Conservation (phyloP, 164 flowering plant genomes). For the Buxus sempervirens region DNA sequence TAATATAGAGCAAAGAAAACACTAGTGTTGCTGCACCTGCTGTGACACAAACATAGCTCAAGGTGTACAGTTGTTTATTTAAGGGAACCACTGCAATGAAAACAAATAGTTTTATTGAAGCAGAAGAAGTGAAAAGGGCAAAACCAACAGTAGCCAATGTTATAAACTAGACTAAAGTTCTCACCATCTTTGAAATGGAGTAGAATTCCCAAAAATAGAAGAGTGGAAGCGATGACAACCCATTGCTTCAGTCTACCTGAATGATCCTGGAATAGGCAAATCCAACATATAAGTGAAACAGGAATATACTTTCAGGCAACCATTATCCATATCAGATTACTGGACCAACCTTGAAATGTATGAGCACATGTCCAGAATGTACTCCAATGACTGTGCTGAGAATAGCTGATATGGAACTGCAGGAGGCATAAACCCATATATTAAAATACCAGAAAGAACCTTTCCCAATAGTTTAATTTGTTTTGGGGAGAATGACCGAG, state of each 20-base stretch:
- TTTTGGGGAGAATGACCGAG: too few relatives aligned
- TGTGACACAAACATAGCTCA: slow-evolving; percentile 87
- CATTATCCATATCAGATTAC: background rate
- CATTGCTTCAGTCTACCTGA: slow-evolving; percentile 68
- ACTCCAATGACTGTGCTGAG: slow-evolving; percentile 76
- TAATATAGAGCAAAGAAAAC: slow-evolving; percentile 60
- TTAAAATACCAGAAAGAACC: too few relatives aligned
- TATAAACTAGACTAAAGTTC: background rate
- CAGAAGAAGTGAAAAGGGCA: background rate
- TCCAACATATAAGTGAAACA: background rate
- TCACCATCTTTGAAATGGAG: slow-evolving; percentile 81
- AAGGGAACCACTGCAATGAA: slow-evolving; percentile 70
- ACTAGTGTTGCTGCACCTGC: slow-evolving; percentile 84
- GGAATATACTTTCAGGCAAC: background rate
- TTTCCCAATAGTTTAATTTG: too few relatives aligned
- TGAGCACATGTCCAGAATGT: slow-evolving; percentile 81
- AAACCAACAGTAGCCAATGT: background rate
- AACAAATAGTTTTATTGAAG: background rate
- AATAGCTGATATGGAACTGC: slow-evolving; percentile 83
- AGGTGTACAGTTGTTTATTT: slow-evolving; percentile 79
- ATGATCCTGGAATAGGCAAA: slow-evolving; percentile 47
- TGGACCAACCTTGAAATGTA: slow-evolving; percentile 64
- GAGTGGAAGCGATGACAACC: slow-evolving; percentile 48
- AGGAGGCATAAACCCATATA: slow-evolving; percentile 2
- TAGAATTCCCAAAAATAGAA: slow-evolving; percentile 52